Evolutionary conservation across 108 stramenopile genomes (phyloP).

Genomic region (Skeletonema menzelii): DNA sequence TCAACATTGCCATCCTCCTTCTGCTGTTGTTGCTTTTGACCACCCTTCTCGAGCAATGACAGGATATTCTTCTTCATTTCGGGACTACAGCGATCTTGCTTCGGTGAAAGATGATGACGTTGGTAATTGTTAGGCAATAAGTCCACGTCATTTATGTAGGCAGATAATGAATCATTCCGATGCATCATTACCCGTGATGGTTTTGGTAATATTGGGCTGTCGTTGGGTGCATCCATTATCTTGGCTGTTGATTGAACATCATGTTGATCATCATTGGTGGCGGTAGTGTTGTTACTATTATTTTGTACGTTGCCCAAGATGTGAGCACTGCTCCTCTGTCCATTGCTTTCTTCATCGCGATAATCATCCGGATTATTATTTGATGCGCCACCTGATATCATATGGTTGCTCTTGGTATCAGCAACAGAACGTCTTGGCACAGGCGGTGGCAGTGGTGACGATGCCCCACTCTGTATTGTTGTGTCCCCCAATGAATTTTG

Average conservation of each 20-base stretch:
- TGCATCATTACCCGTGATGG: background rate
- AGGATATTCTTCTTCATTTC: background rate
- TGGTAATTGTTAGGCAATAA: background rate
- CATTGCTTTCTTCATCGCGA: constrained; percentile 1
- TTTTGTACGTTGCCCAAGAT: background rate
- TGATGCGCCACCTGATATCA: background rate
- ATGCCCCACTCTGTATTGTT: background rate
- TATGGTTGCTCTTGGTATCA: background rate
- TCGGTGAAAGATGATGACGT: background rate
- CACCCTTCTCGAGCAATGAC: background rate
- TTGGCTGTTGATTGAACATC: background rate
- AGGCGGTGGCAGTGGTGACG: background rate
- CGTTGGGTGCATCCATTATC: background rate
- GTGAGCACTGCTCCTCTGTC: background rate
- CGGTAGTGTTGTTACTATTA: background rate
- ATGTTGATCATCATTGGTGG: background rate
- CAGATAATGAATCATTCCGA: background rate
- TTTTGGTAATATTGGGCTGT: background rate
- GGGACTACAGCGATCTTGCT: background rate
- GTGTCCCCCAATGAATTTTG: background rate
- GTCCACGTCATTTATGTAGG: background rate
- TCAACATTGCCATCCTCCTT: background rate
- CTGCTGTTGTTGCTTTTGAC: background rate
- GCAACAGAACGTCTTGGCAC: background rate
- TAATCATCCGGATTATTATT: background rate